Evolutionary conservation across 2,329 filamentous ascomycete species (phyloP), one percentile per base, ranked within the genome.

Genomic region (Xylariaceae sp.): DNA sequence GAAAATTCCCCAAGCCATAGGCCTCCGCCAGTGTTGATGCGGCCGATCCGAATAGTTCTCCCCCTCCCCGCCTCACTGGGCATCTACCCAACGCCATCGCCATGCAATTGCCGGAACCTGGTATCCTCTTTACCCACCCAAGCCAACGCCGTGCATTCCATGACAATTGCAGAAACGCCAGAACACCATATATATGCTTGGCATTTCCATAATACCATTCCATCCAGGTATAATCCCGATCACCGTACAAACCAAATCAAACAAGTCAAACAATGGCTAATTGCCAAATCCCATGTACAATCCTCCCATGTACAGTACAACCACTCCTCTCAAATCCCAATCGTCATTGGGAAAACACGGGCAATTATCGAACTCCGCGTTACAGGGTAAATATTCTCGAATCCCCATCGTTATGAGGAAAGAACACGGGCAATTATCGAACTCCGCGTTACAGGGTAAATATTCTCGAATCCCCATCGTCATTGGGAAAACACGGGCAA

Each of bases 1-100:
- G 19, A 19, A 19, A 19, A 19, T 19, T 0, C 19, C 19, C 19
- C 19, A 19, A 19, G 19, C 19, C 19, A 19, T 34, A 8, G 32
- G 32, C 37, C 37, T 40, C 12, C 37, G 37, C 37, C 8, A 40
- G 8, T 12, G 6, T 40, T 19, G 19, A 40, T 40, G 37, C 37
- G 37, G 37, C 4, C n/a, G 9, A n/a, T 40, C 12, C 8, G 12
- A 40, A 34, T 6, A 34, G 32, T 8, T 8, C 37, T 11, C 7
- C 4, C 4, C 9, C 12, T 8, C 32, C 37, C 8, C 7, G 12
- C 4, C 9, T 8, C 30, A 19, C 11, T 27, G 8, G 35, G 8
- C 35, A 7, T 51, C 44, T 49, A 51, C 45, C 52, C 55, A 55
- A 57, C 55, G 46, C 52, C 55, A 44, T 29, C n/a, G 29, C 34